Percentiles rank a stretch among this genome's conserved stretches.
Conservation (phyloP, 805 yeast species). For the Candida anglica region DNA sequence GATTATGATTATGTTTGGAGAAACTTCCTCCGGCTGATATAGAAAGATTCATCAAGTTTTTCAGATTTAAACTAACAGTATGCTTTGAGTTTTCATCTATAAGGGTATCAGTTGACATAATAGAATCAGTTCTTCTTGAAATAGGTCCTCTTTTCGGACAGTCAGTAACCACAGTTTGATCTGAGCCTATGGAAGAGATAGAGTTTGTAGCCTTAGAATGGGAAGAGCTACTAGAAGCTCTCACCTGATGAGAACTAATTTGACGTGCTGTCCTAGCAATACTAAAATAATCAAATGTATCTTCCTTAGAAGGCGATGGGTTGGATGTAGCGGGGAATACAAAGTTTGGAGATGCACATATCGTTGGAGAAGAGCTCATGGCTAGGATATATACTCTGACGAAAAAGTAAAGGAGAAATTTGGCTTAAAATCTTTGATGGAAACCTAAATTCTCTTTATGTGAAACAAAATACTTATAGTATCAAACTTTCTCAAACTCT, state of each 20-base stretch:
- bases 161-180: constrained; percentile 3
- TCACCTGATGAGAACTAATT: background rate
- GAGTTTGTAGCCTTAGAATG: constrained; percentile 3
- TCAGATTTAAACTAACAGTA: background rate
- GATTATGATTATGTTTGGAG: too few relatives aligned
- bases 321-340: constrained; percentile 13
- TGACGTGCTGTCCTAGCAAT: constrained; percentile 4
- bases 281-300: constrained; percentile 11
- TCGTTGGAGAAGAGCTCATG: constrained; percentile 16
- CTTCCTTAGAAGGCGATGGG: constrained; percentile 5
- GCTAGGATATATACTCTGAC: background rate
- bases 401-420: background rate
- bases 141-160: background rate
- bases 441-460: too few relatives aligned
- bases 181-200: constrained; percentile 4
- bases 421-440: too few relatives aligned
- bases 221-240: background rate
- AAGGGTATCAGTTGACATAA: constrained; percentile 27
- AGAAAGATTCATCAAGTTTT: constrained; percentile 2
- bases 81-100: background rate
- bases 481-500: too few relatives aligned
- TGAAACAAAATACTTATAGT: too few relatives aligned
- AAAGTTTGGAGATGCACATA: constrained; percentile 19
- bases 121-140: constrained; percentile 11
- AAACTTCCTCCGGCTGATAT: too few relatives aligned